Evolutionary conservation across 1,284 basidiomycete species (phyloP).

Genomic region (Rhizoctonia solani): DNA sequence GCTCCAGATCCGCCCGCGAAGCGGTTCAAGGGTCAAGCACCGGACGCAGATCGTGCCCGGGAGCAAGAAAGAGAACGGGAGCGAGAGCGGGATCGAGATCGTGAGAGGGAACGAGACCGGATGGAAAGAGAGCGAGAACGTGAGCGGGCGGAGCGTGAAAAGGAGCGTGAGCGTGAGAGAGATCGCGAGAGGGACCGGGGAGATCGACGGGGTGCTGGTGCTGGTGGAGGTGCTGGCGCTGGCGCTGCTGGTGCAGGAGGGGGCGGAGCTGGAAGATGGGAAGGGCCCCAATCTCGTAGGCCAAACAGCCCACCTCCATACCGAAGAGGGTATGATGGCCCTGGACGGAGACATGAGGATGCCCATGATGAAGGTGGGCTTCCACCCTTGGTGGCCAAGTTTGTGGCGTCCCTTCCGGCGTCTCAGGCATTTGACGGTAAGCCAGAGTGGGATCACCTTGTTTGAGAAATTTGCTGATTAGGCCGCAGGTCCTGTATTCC

Average conservation of each 20-base stretch:
- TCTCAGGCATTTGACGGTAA: conserved; percentile 78
- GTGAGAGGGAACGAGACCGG: conserved; percentile 50
- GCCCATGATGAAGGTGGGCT: conserved; percentile 55
- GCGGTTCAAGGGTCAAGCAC: conserved; percentile 51
- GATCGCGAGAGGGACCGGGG: conserved; percentile 53
- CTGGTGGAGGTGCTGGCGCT: no score
- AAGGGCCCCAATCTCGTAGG: conserved; percentile 51
- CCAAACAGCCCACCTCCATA: conserved; percentile 33
- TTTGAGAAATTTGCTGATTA: conserved; percentile 32
- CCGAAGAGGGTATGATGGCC: conserved; percentile 26
- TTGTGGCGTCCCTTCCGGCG: conserved; percentile 76
- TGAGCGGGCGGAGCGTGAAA: conserved; percentile 52
- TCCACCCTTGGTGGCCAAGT: conserved; percentile 77
- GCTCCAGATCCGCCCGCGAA: conserved; percentile 55
- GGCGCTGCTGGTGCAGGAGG: no score
- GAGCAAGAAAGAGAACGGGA: conserved; percentile 56
- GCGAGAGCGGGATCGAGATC: conserved; percentile 46
- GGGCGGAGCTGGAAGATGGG: conserved; percentile 47
- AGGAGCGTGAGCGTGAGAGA: conserved; percentile 48
- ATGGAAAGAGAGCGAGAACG: conserved; percentile 51
- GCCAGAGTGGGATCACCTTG: conserved; percentile 40
- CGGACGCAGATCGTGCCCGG: conserved; percentile 44
- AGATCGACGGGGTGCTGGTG: conserved; percentile 32
- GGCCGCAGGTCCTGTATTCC: conserved; percentile 75
- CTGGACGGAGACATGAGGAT: conserved; percentile 24